Base-by-base conservation (phyloP, 306 rosid genomes). In the Clitoria ternatea region DNA sequence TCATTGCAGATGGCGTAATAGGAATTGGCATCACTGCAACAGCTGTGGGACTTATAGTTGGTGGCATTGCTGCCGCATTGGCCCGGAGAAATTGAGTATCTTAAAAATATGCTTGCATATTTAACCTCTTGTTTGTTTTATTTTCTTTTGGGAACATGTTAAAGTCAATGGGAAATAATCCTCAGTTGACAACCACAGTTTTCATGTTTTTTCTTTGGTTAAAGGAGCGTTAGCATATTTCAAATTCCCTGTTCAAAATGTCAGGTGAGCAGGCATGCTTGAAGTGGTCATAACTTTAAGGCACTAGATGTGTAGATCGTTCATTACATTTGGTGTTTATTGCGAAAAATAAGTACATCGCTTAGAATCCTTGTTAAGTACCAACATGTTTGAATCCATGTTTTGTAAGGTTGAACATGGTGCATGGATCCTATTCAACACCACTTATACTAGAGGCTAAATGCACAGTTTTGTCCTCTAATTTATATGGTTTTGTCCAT, bases 11-110 rank as follows among this genome's bases (percentile, higher is more conserved):
- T 76, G 98, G 98, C 36, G 86, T 85, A 39, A 90, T 93, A 74
- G 98, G 98, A 79, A 85, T 93, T 43, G 97, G 98, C 81, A 93
- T 93, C 70, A 84, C 96, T 8, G 92, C 98, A 12, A 86, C 93
- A 36, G 97, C 93, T 29, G 87, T 87, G 32, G 98, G 96, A 62
- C 85, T 93, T 71, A 2, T 88, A 55, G 96, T 87, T 52, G 96
- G 96, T 60, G 96, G 97, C 24, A 78, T 93, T 85, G 98, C 96
- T 24, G 91, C 98, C 0, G 96, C 98, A 13, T 82, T 90, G 62
- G 80, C 90, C 69, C 80, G 94, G 74, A 93, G 74, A 82, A 78
- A 74, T 74, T 85, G 83, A 91, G 53, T 48, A 24, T 61, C 47
- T 23, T 6, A 23, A 37, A 52, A n/a, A 70, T 29, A 11, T 70